phyloP scores from a whole-genome alignment of 495 filamentous ascomycete species.

The Trichoderma orchidacearum region DNA sequence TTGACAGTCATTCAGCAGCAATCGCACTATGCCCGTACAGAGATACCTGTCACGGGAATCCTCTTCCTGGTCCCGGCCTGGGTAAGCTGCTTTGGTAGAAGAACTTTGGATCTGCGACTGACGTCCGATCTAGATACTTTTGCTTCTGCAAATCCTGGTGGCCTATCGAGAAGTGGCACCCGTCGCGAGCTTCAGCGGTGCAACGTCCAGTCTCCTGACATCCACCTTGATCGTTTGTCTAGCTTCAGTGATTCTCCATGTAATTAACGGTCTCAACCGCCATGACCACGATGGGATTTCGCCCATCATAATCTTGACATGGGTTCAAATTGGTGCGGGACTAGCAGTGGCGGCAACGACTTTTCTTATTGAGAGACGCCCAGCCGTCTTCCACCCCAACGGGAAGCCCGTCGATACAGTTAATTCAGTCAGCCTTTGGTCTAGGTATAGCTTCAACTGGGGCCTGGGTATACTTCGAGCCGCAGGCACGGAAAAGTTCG shows the following conservation, averaged over 20 bases:
- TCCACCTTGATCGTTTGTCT: neutral
- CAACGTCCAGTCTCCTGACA: neutral
- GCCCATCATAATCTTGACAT: neutral
- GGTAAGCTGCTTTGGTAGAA: neutral
- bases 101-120: neutral
- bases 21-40: neutral
- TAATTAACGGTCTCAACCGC: neutral
- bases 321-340: neutral
- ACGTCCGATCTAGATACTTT: neutral
- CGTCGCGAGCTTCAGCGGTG: neutral
- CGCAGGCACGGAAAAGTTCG: neutral
- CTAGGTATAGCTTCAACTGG: neutral
- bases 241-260: neutral
- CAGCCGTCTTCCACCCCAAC: neutral
- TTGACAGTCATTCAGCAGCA: neutral
- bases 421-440: neutral
- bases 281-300: neutral
- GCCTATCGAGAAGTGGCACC: neutral
- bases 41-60: neutral
- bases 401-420: neutral
- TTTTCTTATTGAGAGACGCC: neutral
- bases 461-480: neutral
- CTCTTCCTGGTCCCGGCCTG: neutral
- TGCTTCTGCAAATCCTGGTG: neutral
- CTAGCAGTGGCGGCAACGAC: neutral